Evolutionary conservation across 257 asterid species (phyloP).

Genomic region (Solanum chaucha): DNA sequence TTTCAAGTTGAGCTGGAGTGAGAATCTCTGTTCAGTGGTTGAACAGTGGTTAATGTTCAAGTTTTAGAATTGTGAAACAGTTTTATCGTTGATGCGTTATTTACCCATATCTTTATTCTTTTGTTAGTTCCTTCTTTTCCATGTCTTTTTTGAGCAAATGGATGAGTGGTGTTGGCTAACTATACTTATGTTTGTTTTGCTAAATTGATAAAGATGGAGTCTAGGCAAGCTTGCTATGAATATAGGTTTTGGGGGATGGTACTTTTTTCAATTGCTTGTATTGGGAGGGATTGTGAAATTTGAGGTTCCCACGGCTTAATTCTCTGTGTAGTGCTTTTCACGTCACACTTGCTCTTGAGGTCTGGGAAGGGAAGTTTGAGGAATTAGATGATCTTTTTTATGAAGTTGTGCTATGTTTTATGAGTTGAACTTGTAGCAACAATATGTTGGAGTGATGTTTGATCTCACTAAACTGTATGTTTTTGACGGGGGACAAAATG

Average conservation of each 20-base stretch:
- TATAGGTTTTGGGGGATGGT: background rate
- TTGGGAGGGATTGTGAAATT: background rate
- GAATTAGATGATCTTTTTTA: background rate
- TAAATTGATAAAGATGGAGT: background rate
- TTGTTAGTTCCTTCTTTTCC: background rate
- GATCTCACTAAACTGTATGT: background rate
- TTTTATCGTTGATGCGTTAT: background rate
- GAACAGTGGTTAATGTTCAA: background rate
- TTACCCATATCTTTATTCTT: background rate
- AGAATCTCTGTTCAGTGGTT: background rate
- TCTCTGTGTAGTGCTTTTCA: background rate
- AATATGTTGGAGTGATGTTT: background rate
- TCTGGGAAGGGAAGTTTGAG: background rate
- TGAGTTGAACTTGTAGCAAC: background rate
- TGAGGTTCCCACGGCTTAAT: background rate
- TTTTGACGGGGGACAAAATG: background rate
- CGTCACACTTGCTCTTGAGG: background rate
- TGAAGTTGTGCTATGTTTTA: background rate
- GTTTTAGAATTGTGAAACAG: background rate
- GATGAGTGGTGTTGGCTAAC: background rate
- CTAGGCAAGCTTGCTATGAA: background rate
- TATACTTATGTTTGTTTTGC: background rate
- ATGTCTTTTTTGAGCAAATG: background rate
- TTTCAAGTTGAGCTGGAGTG: background rate
- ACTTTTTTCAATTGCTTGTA: background rate